These are phyloP conservation scores for Neofusicoccum sp. DNA, from an alignment of 2,329 filamentous ascomycete genomes.

Conservation along the genomic window DNA sequence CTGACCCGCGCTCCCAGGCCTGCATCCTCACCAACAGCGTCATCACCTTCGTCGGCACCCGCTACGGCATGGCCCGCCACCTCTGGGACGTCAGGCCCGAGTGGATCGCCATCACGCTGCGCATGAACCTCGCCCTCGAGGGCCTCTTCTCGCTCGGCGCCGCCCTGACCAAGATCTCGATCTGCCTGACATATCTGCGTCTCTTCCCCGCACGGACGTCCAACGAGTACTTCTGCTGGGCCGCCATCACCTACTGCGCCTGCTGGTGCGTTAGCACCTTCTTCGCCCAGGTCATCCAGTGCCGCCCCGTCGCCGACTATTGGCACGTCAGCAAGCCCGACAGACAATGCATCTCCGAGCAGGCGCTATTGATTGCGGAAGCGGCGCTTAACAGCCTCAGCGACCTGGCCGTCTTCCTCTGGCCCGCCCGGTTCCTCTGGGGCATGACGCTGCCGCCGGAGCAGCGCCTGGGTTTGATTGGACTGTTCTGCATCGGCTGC, in stretches of 20 bases:
- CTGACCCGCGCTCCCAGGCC: neutral
- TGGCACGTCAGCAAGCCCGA: neutral
- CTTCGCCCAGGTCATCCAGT: constrained; percentile 26
- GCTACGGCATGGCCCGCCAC: neutral
- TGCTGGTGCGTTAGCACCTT: constrained; percentile 22
- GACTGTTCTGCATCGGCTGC: constrained; percentile 32
- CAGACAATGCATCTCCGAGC: constrained; percentile 27
- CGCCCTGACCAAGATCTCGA: constrained; percentile 25
- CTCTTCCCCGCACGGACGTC: constrained; percentile 24
- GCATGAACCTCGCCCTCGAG: constrained; percentile 39
- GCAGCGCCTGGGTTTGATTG: constrained; percentile 28
- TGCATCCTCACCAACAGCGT: neutral
- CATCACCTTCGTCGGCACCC: no score
- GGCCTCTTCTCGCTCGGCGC: constrained; percentile 28
- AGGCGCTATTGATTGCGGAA: constrained; percentile 24
- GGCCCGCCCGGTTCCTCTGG: constrained; percentile 30
- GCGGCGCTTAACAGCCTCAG: constrained; percentile 30
- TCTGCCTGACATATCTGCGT: constrained; percentile 29
- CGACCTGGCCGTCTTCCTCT: constrained; percentile 33
- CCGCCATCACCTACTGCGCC: constrained; percentile 26
- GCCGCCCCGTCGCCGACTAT: neutral
- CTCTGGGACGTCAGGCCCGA: neutral
- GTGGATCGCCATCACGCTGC: neutral
- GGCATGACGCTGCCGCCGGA: constrained; percentile 26
- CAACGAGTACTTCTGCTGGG: constrained; percentile 30